phyloP scores from a whole-genome alignment of 1,284 basidiomycete genomes.

The Anthracocystis panici-leucophaei region DNA sequence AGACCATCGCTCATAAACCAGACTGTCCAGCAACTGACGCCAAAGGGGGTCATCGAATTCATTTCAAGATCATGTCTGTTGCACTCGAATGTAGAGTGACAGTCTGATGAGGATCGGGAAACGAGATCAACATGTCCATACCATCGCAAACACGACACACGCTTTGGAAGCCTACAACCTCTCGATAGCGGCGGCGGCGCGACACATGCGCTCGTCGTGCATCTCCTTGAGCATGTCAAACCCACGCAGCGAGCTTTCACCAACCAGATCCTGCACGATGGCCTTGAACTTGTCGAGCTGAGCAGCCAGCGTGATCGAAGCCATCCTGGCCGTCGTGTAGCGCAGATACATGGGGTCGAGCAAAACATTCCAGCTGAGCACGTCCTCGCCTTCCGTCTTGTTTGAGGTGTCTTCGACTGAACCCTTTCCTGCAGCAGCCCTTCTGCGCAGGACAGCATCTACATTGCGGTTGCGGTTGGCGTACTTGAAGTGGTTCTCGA shows the following conservation, averaged over 20 bases:
- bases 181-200: slow-evolving; percentile 1
- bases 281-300: slow-evolving; percentile 55
- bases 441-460: slow-evolving; percentile 24
- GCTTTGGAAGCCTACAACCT: slow-evolving; percentile 3
- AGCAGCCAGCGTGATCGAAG: slow-evolving; percentile 40
- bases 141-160: too few relatives aligned
- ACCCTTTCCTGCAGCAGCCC: slow-evolving; percentile 8
- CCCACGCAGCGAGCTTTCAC: slow-evolving; percentile 43
- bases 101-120: background rate
- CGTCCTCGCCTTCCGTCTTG: slow-evolving; percentile 16
- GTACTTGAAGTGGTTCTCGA: slow-evolving; percentile 46
- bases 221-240: slow-evolving; percentile 45
- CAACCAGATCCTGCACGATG: slow-evolving; percentile 51
- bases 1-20: too few relatives aligned
- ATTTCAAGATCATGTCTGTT: too few relatives aligned
- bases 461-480: slow-evolving; percentile 28
- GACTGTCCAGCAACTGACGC: too few relatives aligned
- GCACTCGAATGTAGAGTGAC: too few relatives aligned
- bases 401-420: background rate
- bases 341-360: slow-evolving; percentile 54
- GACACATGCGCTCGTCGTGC: slow-evolving; percentile 33
- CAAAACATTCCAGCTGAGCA: slow-evolving; percentile 44
- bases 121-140: too few relatives aligned
- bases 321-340: slow-evolving; percentile 53
- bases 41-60: too few relatives aligned